Conservation (phyloP, 176 grass and related monocot genomes). For the Cenchrus americanus region DNA sequence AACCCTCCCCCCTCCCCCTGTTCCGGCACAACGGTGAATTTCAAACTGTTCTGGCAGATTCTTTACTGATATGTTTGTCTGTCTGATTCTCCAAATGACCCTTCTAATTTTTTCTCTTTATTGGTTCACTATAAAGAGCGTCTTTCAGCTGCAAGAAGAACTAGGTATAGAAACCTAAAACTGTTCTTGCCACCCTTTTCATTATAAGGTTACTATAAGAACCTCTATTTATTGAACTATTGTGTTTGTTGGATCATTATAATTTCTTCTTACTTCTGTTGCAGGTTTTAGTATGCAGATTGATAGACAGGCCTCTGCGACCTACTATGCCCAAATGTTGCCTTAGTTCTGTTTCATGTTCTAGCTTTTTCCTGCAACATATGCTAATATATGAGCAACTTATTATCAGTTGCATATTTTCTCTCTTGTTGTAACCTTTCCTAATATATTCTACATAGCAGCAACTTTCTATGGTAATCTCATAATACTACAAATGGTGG, state of each 20-base stretch:
- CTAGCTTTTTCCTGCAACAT: background rate
- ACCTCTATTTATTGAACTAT: conserved; percentile 28
- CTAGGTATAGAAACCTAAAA: conserved; percentile 64
- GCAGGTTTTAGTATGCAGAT: conserved; percentile 90
- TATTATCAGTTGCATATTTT: background rate
- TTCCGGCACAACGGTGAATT: too few relatives aligned
- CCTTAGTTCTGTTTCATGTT: conserved; percentile 3
- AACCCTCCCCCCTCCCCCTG: too few relatives aligned
- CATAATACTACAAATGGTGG: too few relatives aligned
- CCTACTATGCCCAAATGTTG: conserved; percentile 91
- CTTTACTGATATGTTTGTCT: conserved; percentile 85
- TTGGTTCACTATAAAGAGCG: conserved; percentile 98
- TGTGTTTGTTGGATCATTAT: conserved; percentile 30
- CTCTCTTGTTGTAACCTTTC: background rate
- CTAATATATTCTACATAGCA: background rate
- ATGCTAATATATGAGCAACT: background rate
- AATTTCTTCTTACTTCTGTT: conserved; percentile 19
- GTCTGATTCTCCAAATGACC: conserved; percentile 78
- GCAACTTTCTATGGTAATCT: too few relatives aligned
- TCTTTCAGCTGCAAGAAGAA: conserved; percentile 92
- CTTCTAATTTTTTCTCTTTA: conserved; percentile 95
- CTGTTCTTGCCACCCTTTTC: background rate
- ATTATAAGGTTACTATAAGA: conserved; percentile 69
- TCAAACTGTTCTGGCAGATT: conserved; percentile 64
- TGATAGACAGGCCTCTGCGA: conserved; percentile 93